Base-by-base conservation (phyloP, 2,329 filamentous ascomycete species). In the Sporothrix inflata region DNA sequence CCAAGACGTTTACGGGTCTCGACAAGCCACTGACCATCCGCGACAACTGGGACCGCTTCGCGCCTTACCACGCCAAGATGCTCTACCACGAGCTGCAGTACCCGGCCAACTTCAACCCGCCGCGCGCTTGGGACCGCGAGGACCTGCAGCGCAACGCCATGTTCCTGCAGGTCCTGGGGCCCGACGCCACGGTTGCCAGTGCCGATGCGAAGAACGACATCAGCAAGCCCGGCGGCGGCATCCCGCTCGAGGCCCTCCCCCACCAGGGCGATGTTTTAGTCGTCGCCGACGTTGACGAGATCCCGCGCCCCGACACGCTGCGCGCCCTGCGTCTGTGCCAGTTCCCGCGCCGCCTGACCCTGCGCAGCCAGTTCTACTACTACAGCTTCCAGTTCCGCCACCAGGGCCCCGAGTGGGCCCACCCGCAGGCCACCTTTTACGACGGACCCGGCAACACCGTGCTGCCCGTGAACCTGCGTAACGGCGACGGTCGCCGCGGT, bases 261-360 rank as follows among this genome's bases (percentile, higher is more conserved):
- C 76, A 79, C 0, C 69, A 77, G 1, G 85, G 85, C 70, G 89
- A 91, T 76, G 86, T 88, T 34, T 81, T 90, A 34, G 78, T 90
- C 71, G 85, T 90, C 1, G 85, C 87, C 71, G 88, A 90, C 76
- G 85, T 89, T 19, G 87, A 90, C 78, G 89, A 90, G 80, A 85
- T 90, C 61, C 82, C 85, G 5, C 85, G 86, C 1, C 87, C 88
- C 0, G 80, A 83, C 67, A 83, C 86, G 19, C 77, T 88, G 12
- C 78, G 80, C 14, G 75, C 85, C 1, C 82, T 89, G 9, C 84
- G 85, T 34, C 82, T 83, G 8, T 89, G 87, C 79, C 76, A 78
- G 19, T 87, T 87, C 76, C 87, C 87, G 2, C 83, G 82, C 1
- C 84, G 86, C 27, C 81, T 87, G 24, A 88, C 86, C 0, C 82